Evolutionary conservation across 2,329 filamentous ascomycete genomes (phyloP), one percentile per base, ranked within the genome.

Genomic region (Fusarium sp.): DNA sequence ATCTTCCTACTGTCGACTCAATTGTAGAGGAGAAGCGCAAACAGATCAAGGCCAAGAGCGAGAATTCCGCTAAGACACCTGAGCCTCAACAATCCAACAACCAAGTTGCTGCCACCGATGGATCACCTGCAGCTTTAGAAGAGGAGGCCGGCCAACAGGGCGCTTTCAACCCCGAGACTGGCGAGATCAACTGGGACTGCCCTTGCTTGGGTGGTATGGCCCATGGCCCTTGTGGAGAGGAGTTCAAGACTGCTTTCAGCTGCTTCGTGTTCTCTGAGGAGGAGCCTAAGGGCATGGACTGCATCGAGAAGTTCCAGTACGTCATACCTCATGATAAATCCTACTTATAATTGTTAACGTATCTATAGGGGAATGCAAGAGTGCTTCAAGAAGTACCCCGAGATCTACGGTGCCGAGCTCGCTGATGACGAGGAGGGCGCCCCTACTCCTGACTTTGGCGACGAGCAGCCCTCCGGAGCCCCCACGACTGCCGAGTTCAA

Each of bases 111-210:
- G 72, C 65, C 27, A 56, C 76, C 67, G 70, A 73, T 8, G 79
- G 79, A 29, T 83, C 86, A 3, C 83, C 85, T 9, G 83, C 83
- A 61, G 85, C 81, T 0, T 83, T 96, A 16, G 92, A 97, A 80
- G 89, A 93, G 65, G 94, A 98, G 80, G 94, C 94, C 8, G 88
- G 84, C 67, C 90, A 95, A 78, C 90, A 98, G 81, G 96, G 94
- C 59, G 96, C 96, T 2, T 99, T 98, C 84, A 97, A 99, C 81
- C 94, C 94, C 4, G 96, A 98, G 84, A 99, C 96, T 12, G 96
- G 96, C 74, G 96, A 99, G 87, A 99, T 99, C 83, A 99, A 99
- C 86, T 99, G 96, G 96, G 96, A 98, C 80, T 99, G 96, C 81
- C 96, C 96, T 18, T 99, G 96, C 80, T 84, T 99, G 34, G 96